Conservation (phyloP, 176 grass and related monocot species). For the Pontederia paniculata region DNA sequence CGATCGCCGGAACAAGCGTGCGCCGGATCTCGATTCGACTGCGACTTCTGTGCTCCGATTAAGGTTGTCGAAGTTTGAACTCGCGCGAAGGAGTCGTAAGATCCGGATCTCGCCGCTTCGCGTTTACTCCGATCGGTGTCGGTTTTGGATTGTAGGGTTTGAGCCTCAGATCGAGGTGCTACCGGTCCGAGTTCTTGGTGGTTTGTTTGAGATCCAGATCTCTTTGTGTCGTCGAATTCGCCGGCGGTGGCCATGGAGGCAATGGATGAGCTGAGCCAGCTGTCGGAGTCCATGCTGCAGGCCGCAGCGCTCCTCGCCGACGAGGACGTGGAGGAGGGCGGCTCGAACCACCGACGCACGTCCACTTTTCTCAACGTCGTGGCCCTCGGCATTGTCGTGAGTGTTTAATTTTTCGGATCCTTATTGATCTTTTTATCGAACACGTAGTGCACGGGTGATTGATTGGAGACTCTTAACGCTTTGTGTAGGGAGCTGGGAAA, state of each 20-base stretch:
- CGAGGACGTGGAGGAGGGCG: constrained; percentile 55
- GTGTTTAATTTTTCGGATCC: constrained; percentile 12
- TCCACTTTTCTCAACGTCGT: constrained; percentile 94
- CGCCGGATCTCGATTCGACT: too few relatives aligned
- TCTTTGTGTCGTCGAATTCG: neutral
- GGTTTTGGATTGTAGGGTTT: neutral
- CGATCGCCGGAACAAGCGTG: too few relatives aligned
- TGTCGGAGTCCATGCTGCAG: constrained; percentile 80
- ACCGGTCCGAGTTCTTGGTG: too few relatives aligned
- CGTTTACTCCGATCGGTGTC: too few relatives aligned
- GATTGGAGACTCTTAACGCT: neutral
- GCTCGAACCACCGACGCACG: constrained; percentile 33
- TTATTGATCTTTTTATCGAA: neutral
- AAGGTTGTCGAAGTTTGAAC: too few relatives aligned
- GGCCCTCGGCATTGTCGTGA: constrained; percentile 90
- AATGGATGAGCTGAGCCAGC: constrained; percentile 75
- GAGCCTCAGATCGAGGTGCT: too few relatives aligned
- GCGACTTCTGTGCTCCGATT: too few relatives aligned
- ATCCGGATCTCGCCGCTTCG: too few relatives aligned
- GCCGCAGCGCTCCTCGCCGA: constrained; percentile 83
- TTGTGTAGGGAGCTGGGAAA: constrained; percentile 47
- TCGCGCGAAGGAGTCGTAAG: too few relatives aligned
- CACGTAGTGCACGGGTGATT: too few relatives aligned
- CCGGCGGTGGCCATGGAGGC: constrained; percentile 51
- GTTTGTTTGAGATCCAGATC: neutral